Conservation (phyloP, 169 alveolate genomes). For the Ichthyophthirius multifiliis region DNA sequence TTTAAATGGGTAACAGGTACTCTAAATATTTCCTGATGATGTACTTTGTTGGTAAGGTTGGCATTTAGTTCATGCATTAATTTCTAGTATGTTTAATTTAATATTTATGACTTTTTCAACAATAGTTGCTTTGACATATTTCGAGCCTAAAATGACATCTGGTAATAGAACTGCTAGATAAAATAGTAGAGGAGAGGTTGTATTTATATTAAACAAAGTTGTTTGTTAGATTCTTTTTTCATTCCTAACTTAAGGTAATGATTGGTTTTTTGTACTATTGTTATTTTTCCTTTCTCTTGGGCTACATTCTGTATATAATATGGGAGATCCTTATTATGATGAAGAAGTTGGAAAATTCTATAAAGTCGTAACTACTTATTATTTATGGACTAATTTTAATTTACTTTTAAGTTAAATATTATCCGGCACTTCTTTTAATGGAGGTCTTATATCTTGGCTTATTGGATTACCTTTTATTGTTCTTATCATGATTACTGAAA, state of each 20-base stretch:
- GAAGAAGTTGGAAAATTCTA: conserved; percentile 16
- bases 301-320: conserved; percentile 12
- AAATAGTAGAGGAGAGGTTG: conserved; percentile 25
- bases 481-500: conserved; percentile 13
- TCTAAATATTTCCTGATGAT: not conserved
- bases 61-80: conserved; percentile 23
- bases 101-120: conserved; percentile 18
- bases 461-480: conserved; percentile 35
- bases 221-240: conserved; percentile 21
- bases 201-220: conserved; percentile 21
- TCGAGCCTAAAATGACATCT: conserved; percentile 38
- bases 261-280: conserved; percentile 17
- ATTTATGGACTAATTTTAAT: conserved; percentile 24
- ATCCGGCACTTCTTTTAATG: conserved; percentile 11
- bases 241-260: conserved; percentile 3
- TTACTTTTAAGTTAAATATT: conserved; percentile 9
- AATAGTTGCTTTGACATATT: conserved; percentile 32
- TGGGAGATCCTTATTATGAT: not conserved
- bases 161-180: conserved; percentile 38
- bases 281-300: conserved; percentile 11
- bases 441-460: conserved; percentile 33
- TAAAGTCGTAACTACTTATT: conserved; percentile 20
- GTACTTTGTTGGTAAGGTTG: conserved; percentile 36
- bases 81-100: conserved; percentile 4
- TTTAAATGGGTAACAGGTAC: not conserved